A percentile compares a stretch with the other conserved stretches of the same genome.
Conservation (phyloP, 1,284 basidiomycete species). For the Uromyces viciae-fabae region DNA sequence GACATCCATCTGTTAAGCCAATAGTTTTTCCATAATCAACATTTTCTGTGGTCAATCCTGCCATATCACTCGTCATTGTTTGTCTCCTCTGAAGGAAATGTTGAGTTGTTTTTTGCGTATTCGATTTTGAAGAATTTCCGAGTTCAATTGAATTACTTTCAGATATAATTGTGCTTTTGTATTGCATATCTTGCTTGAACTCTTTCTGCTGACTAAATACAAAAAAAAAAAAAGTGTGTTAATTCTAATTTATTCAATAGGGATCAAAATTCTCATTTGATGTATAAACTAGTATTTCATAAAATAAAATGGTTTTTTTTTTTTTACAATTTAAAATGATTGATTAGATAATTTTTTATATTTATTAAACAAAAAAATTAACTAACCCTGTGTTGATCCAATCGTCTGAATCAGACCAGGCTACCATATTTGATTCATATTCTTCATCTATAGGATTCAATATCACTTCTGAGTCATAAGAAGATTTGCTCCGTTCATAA, state of each 20-base stretch:
- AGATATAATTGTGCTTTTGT: constrained; percentile 24
- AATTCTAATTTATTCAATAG: too few species aligned
- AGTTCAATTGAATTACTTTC: constrained; percentile 47
- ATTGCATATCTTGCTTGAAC: background rate
- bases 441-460: background rate
- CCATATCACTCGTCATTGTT: constrained; percentile 48
- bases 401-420: constrained; percentile 60
- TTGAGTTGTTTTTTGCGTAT: constrained; percentile 57
- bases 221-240: constrained; percentile 64
- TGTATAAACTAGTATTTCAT: too few species aligned
- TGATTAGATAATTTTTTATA: constrained; percentile 23
- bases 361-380: constrained; percentile 55
- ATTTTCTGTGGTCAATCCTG: constrained; percentile 49
- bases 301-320: too few species aligned
- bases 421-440: background rate
- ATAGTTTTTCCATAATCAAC: constrained; percentile 47
- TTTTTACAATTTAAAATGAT: too few species aligned
- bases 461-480: background rate
- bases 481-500: background rate
- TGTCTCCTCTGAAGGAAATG: constrained; percentile 61
- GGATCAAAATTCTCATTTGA: too few species aligned
- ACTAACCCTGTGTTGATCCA: constrained; percentile 67
- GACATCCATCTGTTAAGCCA: constrained; percentile 52
- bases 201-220: constrained; percentile 24
- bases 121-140: constrained; percentile 49